phyloP scores from a whole-genome alignment of 495 filamentous ascomycete species.

The Aspergillus saccharolyticus region DNA sequence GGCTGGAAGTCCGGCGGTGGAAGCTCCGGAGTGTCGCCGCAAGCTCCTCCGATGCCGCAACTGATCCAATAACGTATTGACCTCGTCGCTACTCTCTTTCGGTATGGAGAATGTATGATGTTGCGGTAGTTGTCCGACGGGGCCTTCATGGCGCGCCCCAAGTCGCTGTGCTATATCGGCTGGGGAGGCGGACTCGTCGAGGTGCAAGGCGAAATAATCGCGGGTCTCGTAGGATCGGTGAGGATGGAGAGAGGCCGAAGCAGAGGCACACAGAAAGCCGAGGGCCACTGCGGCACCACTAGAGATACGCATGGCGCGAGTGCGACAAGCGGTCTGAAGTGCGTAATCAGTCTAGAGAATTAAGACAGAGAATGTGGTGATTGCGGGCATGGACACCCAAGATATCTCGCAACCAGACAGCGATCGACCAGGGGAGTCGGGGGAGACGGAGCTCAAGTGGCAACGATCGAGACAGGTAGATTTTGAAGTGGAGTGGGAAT shows the following conservation, averaged over 20 bases:
- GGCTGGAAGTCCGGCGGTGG: slow-evolving; percentile 19
- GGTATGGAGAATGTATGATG: slow-evolving; percentile 81
- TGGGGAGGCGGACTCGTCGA: slow-evolving; percentile 61
- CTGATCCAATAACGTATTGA: slow-evolving; percentile 59
- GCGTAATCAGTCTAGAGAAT: slow-evolving; percentile 12
- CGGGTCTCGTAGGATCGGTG: slow-evolving; percentile 62
- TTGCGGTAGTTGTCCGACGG: slow-evolving; percentile 69
- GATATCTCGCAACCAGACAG: not conserved
- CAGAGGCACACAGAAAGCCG: slow-evolving; percentile 26
- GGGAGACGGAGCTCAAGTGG: not conserved
- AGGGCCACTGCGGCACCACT: slow-evolving; percentile 37
- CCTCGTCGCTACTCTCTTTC: slow-evolving; percentile 44
- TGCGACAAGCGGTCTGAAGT: not conserved
- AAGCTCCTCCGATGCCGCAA: slow-evolving; percentile 48
- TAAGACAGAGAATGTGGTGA: slow-evolving; percentile 16
- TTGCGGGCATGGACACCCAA: slow-evolving; percentile 24
- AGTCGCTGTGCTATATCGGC: slow-evolving; percentile 65
- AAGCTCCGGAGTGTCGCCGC: slow-evolving; percentile 48
- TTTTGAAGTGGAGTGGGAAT: not conserved
- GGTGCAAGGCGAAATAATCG: slow-evolving; percentile 88
- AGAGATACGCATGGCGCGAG: slow-evolving; percentile 33
- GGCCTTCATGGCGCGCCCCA: slow-evolving; percentile 77
- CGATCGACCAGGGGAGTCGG: not conserved
- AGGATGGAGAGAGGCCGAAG: slow-evolving; percentile 42
- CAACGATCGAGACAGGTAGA: not conserved